Conservation (phyloP, 2,329 filamentous ascomycete genomes). For the Ilyonectria sp. region DNA sequence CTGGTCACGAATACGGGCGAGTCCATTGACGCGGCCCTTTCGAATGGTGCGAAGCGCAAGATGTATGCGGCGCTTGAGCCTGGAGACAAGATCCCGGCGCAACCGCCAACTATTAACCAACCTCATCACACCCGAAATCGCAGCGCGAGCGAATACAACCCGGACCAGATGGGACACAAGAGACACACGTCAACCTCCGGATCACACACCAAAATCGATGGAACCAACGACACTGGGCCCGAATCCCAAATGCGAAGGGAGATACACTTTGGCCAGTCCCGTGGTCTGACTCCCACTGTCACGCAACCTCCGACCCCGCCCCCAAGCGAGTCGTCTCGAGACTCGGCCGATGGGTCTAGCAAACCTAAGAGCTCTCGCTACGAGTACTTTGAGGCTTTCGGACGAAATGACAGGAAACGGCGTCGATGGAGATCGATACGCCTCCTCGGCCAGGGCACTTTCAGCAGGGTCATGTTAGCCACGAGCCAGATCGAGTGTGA, state of each 20-base stretch:
- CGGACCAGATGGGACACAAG: conserved; percentile 78
- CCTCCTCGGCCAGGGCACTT: conserved; percentile 91
- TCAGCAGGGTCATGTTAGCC: conserved; percentile 93
- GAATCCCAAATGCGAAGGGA: conserved; percentile 78
- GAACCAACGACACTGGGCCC: conserved; percentile 46
- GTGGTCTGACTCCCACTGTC: conserved; percentile 77
- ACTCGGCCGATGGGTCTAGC: conserved; percentile 59
- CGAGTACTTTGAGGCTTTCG: conserved; percentile 80
- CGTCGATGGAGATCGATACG: conserved; percentile 86
- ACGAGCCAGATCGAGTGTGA: conserved; percentile 79
- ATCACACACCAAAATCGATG: conserved; percentile 63
- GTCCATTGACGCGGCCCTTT: conserved; percentile 65
- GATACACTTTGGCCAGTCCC: conserved; percentile 82
- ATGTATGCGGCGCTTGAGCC: conserved; percentile 61
- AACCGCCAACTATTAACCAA: conserved; percentile 50
- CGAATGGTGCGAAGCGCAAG: conserved; percentile 70
- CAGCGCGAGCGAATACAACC: conserved; percentile 90
- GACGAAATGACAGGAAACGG: conserved; percentile 77
- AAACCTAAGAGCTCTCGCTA: conserved; percentile 58
- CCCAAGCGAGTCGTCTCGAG: conserved; percentile 78
- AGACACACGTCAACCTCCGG: conserved; percentile 83
- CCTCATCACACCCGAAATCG: conserved; percentile 77
- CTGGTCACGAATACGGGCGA: conserved; percentile 67
- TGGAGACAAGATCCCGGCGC: conserved; percentile 53
- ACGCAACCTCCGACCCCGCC: conserved; percentile 84